Evolutionary conservation across 1,139 yeast species (phyloP).

Genomic region (Saccharomyces hybrid): DNA sequence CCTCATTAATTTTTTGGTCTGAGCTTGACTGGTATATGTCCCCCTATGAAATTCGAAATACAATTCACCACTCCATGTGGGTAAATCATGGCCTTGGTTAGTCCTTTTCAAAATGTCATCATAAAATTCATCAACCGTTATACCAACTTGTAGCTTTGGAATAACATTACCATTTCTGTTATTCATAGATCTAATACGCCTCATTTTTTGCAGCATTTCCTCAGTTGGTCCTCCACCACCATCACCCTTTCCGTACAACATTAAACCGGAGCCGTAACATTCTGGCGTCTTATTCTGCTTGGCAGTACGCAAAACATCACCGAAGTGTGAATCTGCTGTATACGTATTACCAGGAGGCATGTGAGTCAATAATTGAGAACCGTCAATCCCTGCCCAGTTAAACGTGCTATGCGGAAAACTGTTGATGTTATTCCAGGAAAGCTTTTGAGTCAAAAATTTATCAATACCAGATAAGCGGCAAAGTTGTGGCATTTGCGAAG

Average conservation of each 20-base stretch:
- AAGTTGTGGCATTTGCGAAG: constrained; percentile 90
- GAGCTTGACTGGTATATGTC: constrained; percentile 90
- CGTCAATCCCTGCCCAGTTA: constrained; percentile 93
- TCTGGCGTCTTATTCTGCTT: constrained; percentile 77
- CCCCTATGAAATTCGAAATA: constrained; percentile 96
- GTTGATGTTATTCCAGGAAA: constrained; percentile 94
- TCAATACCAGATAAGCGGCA: constrained; percentile 79
- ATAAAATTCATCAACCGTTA: constrained; percentile 66
- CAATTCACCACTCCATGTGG: constrained; percentile 89
- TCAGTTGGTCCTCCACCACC: constrained; percentile 98
- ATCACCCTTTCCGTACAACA: constrained; percentile 89
- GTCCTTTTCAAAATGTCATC: constrained; percentile 57
- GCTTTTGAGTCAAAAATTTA: constrained; percentile 82
- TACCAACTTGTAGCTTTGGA: constrained; percentile 75
- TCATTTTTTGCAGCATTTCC: constrained; percentile 84
- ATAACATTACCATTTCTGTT: constrained; percentile 70
- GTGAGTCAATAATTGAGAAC: constrained; percentile 85
- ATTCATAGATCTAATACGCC: constrained; percentile 83
- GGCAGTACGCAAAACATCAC: constrained; percentile 78
- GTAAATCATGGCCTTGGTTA: constrained; percentile 57
- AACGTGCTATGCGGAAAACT: constrained; percentile 82
- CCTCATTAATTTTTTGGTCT: constrained; percentile 74
- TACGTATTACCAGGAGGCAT: constrained; percentile 98
- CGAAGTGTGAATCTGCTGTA: constrained; percentile 87
- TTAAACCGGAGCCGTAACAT: constrained; percentile 69